Evolutionary conservation across 1,139 yeast genomes (phyloP).

Genomic region (Saccharomyces pastorianus): DNA sequence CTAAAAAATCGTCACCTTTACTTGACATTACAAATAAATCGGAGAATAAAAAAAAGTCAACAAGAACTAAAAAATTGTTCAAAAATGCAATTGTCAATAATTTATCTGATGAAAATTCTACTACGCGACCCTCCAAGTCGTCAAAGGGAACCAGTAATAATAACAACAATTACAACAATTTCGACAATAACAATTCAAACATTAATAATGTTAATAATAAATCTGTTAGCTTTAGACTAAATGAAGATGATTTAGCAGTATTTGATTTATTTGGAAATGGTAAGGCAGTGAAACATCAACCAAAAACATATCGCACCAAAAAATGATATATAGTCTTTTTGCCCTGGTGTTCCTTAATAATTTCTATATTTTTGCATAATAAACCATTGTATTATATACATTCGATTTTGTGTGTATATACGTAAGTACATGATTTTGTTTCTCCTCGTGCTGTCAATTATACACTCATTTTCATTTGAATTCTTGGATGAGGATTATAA

Average conservation of each 20-base stretch:
- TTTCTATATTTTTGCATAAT: constrained; percentile 27
- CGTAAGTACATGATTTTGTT: neutral
- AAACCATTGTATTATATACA: constrained; percentile 9
- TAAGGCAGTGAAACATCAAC: constrained; percentile 12
- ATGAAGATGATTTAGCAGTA: constrained; percentile 27
- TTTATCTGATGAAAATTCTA: constrained; percentile 19
- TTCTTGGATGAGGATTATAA: constrained; percentile 74
- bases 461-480: constrained; percentile 80
- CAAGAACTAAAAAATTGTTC: constrained; percentile 20
- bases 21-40: constrained; percentile 23
- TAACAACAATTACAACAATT: neutral
- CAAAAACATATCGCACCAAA: constrained; percentile 23
- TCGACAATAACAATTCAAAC: neutral
- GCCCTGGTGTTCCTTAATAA: constrained; percentile 25
- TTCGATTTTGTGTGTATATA: neutral
- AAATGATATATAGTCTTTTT: neutral
- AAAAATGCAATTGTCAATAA: constrained; percentile 27
- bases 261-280: constrained; percentile 25
- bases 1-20: constrained; percentile 7
- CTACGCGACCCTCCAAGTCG: constrained; percentile 4
- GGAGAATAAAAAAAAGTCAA: constrained; percentile 5
- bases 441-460: constrained; percentile 17
- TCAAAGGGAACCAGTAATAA: neutral
- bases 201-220: constrained; percentile 3
- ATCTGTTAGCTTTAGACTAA: constrained; percentile 19